Conservation (phyloP, 2,329 filamentous ascomycete species). For the Botryosphaeria dothidea region DNA sequence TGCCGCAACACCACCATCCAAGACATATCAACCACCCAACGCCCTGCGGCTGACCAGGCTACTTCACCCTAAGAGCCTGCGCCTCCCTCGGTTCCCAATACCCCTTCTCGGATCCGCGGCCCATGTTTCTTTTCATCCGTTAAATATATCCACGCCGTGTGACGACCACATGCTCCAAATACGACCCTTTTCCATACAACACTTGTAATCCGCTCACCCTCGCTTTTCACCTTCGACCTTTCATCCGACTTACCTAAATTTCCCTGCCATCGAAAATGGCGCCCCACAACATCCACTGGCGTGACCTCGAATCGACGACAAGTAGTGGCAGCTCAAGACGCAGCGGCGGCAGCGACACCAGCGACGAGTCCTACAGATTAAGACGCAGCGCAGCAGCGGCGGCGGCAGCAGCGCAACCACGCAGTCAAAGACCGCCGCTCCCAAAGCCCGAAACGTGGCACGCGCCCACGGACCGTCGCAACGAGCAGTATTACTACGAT, state of each 20-base stretch:
- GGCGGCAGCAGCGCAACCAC: constrained; percentile 31
- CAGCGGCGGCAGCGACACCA: constrained; percentile 26
- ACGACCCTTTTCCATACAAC: background rate
- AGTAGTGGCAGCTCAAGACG: constrained; percentile 15
- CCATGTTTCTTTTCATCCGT: constrained; percentile 1
- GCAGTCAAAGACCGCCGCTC: constrained; percentile 27
- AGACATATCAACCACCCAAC: constrained; percentile 4
- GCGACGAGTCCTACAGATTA: constrained; percentile 31
- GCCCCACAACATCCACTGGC: constrained; percentile 11
- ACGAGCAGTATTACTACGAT: constrained; percentile 26
- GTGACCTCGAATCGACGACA: constrained; percentile 12
- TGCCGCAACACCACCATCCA: constrained; percentile 4
- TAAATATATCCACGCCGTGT: constrained; percentile 15
- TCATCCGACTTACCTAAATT: background rate
- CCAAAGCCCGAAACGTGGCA: constrained; percentile 34
- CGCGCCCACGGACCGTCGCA: constrained; percentile 30
- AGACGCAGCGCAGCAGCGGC: constrained; percentile 35
- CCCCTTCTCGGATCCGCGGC: background rate
- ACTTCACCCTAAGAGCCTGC: background rate
- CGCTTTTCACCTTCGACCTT: background rate
- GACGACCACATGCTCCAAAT: background rate
- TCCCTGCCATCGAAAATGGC: background rate
- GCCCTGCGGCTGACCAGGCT: background rate
- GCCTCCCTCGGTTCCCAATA: background rate
- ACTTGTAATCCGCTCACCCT: background rate